Conservation (phyloP, 2,329 filamentous ascomycete genomes). For the Dothidotthia symphoricarpi region DNA sequence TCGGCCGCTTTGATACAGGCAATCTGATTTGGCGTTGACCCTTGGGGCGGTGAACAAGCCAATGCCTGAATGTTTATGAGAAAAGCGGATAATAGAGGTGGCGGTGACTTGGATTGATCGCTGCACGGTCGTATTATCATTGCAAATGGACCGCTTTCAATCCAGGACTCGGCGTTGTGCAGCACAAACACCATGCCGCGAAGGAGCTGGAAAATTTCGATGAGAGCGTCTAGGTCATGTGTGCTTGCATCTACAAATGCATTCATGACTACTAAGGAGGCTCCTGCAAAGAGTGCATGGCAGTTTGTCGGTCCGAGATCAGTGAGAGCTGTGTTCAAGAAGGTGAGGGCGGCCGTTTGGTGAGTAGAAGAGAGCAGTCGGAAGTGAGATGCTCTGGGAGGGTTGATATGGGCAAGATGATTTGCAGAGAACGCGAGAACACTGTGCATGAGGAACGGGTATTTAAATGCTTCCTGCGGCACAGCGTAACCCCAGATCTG, state of each 20-base stretch:
- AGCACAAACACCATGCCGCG: slow-evolving; percentile 29
- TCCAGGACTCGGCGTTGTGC: slow-evolving; percentile 11
- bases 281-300: slow-evolving; percentile 28
- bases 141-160: slow-evolving; percentile 25
- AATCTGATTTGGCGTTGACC: slow-evolving; percentile 9
- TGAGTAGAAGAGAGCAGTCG: slow-evolving; percentile 29
- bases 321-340: slow-evolving; percentile 22
- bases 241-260: slow-evolving; percentile 23
- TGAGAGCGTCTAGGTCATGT: slow-evolving; percentile 20
- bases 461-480: slow-evolving; percentile 35
- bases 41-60: slow-evolving; percentile 4
- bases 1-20: slow-evolving; percentile 12
- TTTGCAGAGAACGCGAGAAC: slow-evolving; percentile 41
- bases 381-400: slow-evolving; percentile 17
- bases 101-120: slow-evolving; percentile 12
- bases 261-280: slow-evolving; percentile 24
- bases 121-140: slow-evolving; percentile 12
- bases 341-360: slow-evolving; percentile 24
- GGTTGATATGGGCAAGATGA: slow-evolving; percentile 34
- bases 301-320: slow-evolving; percentile 27
- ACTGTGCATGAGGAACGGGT: slow-evolving; percentile 41
- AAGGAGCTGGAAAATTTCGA: slow-evolving; percentile 31
- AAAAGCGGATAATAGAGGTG: slow-evolving; percentile 20
- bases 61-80: slow-evolving; percentile 21
- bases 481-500: slow-evolving; percentile 37